Percentiles rank a stretch among this genome's conserved stretches.
Conservation (phyloP, 1,284 basidiomycete species). For the Trametes hirsuta region DNA sequence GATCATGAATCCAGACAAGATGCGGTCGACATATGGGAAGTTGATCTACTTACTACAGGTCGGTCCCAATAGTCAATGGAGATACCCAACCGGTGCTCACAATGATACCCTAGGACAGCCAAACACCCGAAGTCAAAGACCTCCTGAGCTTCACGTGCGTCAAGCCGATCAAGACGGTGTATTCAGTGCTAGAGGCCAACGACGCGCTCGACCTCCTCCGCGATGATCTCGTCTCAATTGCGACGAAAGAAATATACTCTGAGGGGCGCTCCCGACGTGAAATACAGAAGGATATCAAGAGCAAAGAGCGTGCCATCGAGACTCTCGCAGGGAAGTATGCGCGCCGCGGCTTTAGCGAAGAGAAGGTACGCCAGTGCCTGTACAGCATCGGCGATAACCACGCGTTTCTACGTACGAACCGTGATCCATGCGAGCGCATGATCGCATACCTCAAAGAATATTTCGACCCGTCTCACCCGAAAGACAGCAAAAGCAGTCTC, state of each 20-base stretch:
- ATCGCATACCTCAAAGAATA: constrained; percentile 72
- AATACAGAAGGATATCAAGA: constrained; percentile 77
- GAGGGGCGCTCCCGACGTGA: constrained; percentile 72
- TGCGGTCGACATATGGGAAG: constrained; percentile 86
- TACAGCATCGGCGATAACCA: constrained; percentile 87
- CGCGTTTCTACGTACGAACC: constrained; percentile 78
- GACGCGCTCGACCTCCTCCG: constrained; percentile 68
- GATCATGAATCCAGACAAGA: constrained; percentile 85
- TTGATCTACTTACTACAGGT: constrained; percentile 82
- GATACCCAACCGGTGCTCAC: not conserved
- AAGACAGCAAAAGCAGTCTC: constrained; percentile 63
- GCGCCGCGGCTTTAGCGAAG: constrained; percentile 57
- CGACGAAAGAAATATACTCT: constrained; percentile 78
- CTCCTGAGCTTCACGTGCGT: constrained; percentile 77
- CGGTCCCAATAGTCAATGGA: constrained; percentile 10
- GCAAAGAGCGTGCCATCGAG: constrained; percentile 82
- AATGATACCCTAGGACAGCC: constrained; percentile 62
- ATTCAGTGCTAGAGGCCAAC: constrained; percentile 62
- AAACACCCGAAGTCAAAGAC: constrained; percentile 74
- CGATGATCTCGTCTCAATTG: constrained; percentile 70
- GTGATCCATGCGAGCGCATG: constrained; percentile 83
- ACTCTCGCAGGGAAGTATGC: constrained; percentile 64
- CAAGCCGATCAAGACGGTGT: constrained; percentile 72
- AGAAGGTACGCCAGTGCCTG: constrained; percentile 71
- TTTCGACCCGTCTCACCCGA: constrained; percentile 72